Percentiles rank a stretch among this genome's conserved stretches.
These are phyloP conservation scores for Aspergillus sp. DNA, from an alignment of 2,329 filamentous ascomycete species.

Conservation along the genomic window DNA sequence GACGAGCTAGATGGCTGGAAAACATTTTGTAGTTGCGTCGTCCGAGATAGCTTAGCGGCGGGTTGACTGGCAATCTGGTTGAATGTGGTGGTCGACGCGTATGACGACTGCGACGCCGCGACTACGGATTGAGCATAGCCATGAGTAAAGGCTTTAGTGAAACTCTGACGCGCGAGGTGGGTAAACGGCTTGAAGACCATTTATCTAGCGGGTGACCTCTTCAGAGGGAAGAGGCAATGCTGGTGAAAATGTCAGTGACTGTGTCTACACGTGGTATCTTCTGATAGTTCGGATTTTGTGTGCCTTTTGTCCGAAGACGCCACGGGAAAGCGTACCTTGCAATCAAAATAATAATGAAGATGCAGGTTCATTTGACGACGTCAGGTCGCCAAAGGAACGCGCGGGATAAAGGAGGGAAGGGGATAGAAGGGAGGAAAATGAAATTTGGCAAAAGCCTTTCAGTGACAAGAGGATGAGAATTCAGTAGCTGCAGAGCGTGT, in stretches of 20 bases:
- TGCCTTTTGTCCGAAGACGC: neutral
- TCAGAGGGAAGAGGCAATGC: conserved; percentile 63
- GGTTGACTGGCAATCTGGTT: conserved; percentile 55
- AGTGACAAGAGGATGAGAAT: conserved; percentile 7
- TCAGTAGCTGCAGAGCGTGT: conserved; percentile 1
- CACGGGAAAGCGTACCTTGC: conserved; percentile 57
- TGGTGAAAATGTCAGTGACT: conserved; percentile 16
- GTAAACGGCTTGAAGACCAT: conserved; percentile 75
- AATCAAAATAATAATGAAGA: conserved; percentile 60
- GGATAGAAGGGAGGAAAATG: neutral
- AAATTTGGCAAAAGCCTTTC: neutral
- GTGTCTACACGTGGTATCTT: too few relatives aligned
- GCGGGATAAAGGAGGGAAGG: conserved; percentile 45
- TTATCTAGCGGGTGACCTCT: conserved; percentile 73
- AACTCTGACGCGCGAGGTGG: conserved; percentile 93
- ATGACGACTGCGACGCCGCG: conserved; percentile 84
- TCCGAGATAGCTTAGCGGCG: conserved; percentile 52
- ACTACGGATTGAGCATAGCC: conserved; percentile 98
- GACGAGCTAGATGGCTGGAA: conserved; percentile 64
- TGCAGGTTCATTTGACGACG: conserved; percentile 99
- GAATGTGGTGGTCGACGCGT: conserved; percentile 66
- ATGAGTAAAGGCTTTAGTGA: conserved; percentile 95
- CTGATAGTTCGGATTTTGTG: neutral
- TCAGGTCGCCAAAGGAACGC: conserved; percentile 84
- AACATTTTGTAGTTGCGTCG: conserved; percentile 67